Base-by-base conservation (phyloP, 352 stramenopile genomes). In the Phytophthora hybrid region DNA sequence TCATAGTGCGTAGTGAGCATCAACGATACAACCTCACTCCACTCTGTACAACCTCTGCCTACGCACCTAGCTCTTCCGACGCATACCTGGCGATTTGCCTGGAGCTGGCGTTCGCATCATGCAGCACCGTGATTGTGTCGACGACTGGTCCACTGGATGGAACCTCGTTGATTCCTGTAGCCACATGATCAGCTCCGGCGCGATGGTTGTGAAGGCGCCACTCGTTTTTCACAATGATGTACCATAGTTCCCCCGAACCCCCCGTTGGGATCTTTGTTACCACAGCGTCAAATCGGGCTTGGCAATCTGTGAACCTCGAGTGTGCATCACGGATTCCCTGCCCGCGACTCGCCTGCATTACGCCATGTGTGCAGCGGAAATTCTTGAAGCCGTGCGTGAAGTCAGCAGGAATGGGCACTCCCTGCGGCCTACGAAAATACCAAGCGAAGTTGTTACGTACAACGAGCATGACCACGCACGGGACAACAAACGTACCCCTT, bases 181-280 rank as follows among this genome's bases (percentile, higher is more conserved):
- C 23, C 23, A 26, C 23, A 26, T 26, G 23, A 26, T 26, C 23
- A 26, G 23, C 31, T 2, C 44, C 21, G 1, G n/a, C 13, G 14
- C 34, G 11, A 41, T 69, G 62, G 7, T 69, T 69, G 23, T 69
- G 62, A 21, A 34, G 37, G 4, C 62, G 16, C 23, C 53, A 69
- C 26, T 69, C 53, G 21, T 57, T 63, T 7, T 31, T 58, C 1
- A 69, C 5, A 2, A 60, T 21, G 21, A 69, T 56, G 8, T 41
- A 53, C 52, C 16, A 47, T 5, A 26, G 8, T 6, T 14, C 16
- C 7, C 31, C 34, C 59, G 21, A 2, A 21, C n/a, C 13, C 4
- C 10, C 34, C 1, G 34, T 41, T 41, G 34, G 14, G 6, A 68
- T 26, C 4, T 61, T 56, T 2, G 39, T 61, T 8, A 55, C 61